Evolutionary conservation across 2,329 filamentous ascomycete genomes (phyloP), one percentile per base, ranked within the genome.

Genomic region (Raffaelea ambrosiae): DNA sequence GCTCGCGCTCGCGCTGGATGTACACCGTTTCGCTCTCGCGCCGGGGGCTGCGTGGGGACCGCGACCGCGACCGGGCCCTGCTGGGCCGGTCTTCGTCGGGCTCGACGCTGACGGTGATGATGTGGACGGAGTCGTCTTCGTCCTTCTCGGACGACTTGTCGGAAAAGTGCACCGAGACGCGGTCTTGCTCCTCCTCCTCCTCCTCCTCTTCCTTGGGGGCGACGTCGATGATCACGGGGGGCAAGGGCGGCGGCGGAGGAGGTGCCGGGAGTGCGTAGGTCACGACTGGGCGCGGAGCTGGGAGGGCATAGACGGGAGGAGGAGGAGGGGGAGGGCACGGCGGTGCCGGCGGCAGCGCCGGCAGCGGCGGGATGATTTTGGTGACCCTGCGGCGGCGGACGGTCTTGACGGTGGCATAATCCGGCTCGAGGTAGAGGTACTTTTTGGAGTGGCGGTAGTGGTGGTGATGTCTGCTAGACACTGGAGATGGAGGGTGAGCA

Each of bases 71-170:
- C 4, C 18, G 40, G 21, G 8, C 3, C 14, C 16, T 40, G n/a
- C 23, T 35, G 14, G n/a, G 33, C 19, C 35, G 29, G 16, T 36
- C 38, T 14, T 23, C 26, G 4, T 48, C 47, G 2, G 65, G 63
- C 45, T 69, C 67, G 29, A 70, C 61, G 57, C 69, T 65, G 3
- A 70, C 66, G 45, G 66, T 65, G 48, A 69, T 69, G 41, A 69
- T 65, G 54, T 70, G 67, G 50, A 69, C 68, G 20, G 58, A 54
- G 54, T 61, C 55, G 47, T 54, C 38, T 44, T 58, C 51, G 55
- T 59, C 19, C 51, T n/a, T 51, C 18, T 35, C 44, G n/a, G 51
- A 49, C 52, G 54, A n/a, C n/a, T n/a, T n/a, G n/a, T n/a, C n/a
- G n/a, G n/a, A n/a, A n/a, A n/a, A n/a, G n/a, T n/a, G n/a, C n/a